Percentiles rank a stretch among this genome's conserved stretches.
These are phyloP conservation scores for Beta corolliflora DNA, from an alignment of 179 eudicot species.

Conservation along the genomic window DNA sequence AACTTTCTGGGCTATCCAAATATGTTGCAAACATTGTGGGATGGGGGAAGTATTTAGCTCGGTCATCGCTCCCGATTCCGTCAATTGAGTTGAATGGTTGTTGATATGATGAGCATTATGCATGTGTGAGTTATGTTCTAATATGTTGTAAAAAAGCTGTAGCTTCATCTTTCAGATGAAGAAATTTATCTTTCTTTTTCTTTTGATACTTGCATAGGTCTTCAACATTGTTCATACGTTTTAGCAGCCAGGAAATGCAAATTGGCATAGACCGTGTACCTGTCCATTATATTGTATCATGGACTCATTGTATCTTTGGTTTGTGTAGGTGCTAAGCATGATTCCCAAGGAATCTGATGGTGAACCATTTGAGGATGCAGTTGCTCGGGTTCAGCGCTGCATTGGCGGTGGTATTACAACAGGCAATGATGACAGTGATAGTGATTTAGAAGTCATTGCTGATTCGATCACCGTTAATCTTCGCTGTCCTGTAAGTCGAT, in stretches of 20 bases:
- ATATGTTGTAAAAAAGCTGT: neutral
- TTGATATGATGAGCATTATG: neutral
- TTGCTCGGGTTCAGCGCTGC: conserved; percentile 73
- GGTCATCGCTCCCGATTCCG: neutral
- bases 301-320: neutral
- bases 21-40: neutral
- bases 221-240: neutral
- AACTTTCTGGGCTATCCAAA: neutral
- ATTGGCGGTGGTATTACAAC: conserved; percentile 62
- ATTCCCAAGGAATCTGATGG: conserved; percentile 53
- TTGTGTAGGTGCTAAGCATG: conserved; percentile 54
- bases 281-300: neutral
- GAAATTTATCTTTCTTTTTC: neutral
- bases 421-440: conserved; percentile 58
- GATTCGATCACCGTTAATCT: conserved; percentile 63
- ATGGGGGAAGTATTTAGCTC: neutral
- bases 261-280: neutral
- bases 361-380: conserved; percentile 63
- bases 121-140: neutral
- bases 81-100: neutral
- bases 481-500: conserved; percentile 72
- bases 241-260: neutral
- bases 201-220: neutral
- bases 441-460: conserved; percentile 74
- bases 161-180: no score